Evolutionary conservation across 257 asterid genomes (phyloP).

Genomic region (Nicotiana knightiana): DNA sequence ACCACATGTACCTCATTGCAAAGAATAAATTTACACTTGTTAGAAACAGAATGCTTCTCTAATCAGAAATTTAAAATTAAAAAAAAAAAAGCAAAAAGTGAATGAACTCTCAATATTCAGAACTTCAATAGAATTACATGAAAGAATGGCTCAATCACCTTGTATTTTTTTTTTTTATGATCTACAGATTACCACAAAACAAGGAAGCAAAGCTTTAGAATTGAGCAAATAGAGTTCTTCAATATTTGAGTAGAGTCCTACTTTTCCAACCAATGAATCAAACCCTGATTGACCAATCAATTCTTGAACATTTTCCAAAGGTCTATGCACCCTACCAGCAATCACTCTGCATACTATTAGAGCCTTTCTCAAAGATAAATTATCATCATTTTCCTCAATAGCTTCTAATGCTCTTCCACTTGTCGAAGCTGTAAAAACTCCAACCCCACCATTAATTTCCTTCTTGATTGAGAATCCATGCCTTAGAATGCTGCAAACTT

Average conservation of each 20-base stretch:
- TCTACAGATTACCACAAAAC: constrained; percentile 79
- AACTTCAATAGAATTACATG: neutral
- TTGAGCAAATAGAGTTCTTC: constrained; percentile 84
- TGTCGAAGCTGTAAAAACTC: constrained; percentile 83
- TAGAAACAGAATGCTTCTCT: neutral
- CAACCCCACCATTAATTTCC: constrained; percentile 43
- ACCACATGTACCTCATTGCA: neutral
- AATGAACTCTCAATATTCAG: neutral
- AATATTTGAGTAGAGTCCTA: constrained; percentile 61
- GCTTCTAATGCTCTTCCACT: constrained; percentile 73
- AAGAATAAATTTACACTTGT: constrained; percentile 1
- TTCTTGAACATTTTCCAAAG: constrained; percentile 66
- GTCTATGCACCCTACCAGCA: constrained; percentile 91
- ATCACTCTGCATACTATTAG: constrained; percentile 83
- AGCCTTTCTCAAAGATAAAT: constrained; percentile 36
- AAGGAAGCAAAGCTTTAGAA: constrained; percentile 84
- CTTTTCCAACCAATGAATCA: constrained; percentile 88
- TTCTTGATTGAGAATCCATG: constrained; percentile 52
- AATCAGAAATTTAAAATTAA: no score
- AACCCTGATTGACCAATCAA: constrained; percentile 69
- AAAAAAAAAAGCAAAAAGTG: neutral
- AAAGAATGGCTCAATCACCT: neutral
- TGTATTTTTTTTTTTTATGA: constrained; percentile 6
- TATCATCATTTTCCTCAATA: constrained; percentile 23
- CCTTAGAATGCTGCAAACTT: constrained; percentile 60